Evolutionary conservation across 2,329 filamentous ascomycete species (phyloP).

Genomic region (Aspergillus brasiliensis): DNA sequence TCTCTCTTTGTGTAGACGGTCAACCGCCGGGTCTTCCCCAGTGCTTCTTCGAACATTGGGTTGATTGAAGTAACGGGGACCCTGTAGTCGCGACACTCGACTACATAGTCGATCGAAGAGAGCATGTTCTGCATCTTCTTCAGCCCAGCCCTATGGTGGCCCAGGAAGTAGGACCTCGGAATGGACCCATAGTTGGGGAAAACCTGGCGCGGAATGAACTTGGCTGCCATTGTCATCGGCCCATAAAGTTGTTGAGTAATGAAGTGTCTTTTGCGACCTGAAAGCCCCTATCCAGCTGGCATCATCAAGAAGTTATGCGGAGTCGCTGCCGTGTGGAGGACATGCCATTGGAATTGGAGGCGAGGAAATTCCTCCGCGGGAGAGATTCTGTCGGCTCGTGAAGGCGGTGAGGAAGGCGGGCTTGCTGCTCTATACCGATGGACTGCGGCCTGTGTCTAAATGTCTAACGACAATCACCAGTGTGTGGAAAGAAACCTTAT

Average conservation of each 20-base stretch:
- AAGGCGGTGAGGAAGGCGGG: slow-evolving; percentile 15
- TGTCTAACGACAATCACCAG: too few relatives aligned
- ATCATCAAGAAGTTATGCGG: slow-evolving; percentile 6
- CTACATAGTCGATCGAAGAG: slow-evolving; percentile 78
- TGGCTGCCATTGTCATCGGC: slow-evolving; percentile 27
- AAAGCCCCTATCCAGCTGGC: background rate
- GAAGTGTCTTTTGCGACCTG: background rate
- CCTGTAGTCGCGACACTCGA: slow-evolving; percentile 93
- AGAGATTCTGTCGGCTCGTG: background rate
- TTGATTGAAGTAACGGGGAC: slow-evolving; percentile 89
- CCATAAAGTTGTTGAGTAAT: background rate
- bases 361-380: background rate
- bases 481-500: too few relatives aligned
- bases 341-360: background rate
- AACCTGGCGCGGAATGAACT: slow-evolving; percentile 71
- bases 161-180: slow-evolving; percentile 88
- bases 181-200: slow-evolving; percentile 77
- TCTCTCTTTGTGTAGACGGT: slow-evolving; percentile 92
- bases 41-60: slow-evolving; percentile 77
- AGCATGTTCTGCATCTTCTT: slow-evolving; percentile 80
- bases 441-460: background rate
- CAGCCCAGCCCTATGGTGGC: slow-evolving; percentile 83
- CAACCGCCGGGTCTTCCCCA: slow-evolving; percentile 72
- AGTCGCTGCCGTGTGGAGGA: background rate
- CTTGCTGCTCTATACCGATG: background rate